A percentile compares a stretch with the other conserved stretches of the same genome.
phyloP scores from a whole-genome alignment of 2,329 filamentous ascomycete species.

The Onygenales sp. region DNA sequence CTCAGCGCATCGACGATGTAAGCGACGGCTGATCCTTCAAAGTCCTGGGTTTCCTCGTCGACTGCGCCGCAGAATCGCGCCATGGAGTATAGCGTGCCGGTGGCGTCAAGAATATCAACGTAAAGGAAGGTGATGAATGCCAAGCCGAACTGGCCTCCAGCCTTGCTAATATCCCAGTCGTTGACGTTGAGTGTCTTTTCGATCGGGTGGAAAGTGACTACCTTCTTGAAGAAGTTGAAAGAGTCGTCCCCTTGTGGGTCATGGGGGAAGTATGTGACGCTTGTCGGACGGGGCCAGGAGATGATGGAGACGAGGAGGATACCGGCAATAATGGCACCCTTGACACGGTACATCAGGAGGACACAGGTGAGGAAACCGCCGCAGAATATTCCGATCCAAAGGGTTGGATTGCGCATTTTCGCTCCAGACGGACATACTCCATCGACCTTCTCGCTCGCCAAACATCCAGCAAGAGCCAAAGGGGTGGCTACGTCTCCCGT shows the following conservation, averaged over 20 bases:
- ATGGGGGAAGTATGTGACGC: conserved; percentile 74
- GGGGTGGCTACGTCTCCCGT: conserved; percentile 61
- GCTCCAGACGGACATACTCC: conserved; percentile 54
- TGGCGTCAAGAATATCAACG: conserved; percentile 80
- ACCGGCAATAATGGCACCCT: conserved; percentile 75
- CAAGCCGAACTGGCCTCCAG: conserved; percentile 68
- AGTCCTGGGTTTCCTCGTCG: conserved; percentile 74
- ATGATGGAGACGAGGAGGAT: conserved; percentile 79
- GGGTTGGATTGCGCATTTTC: conserved; percentile 73
- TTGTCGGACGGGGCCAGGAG: conserved; percentile 71
- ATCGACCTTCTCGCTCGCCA: conserved; percentile 32
- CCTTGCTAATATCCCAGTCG: conserved; percentile 59
- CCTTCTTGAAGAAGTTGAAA: conserved; percentile 82
- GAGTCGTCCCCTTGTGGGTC: conserved; percentile 56
- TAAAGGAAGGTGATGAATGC: conserved; percentile 85
- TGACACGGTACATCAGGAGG: conserved; percentile 76
- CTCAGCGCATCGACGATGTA: conserved; percentile 75
- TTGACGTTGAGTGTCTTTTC: conserved; percentile 58
- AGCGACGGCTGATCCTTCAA: conserved; percentile 73
- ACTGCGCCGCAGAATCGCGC: conserved; percentile 72
- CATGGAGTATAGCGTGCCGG: conserved; percentile 83
- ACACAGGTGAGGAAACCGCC: conserved; percentile 71
- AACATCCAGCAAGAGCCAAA: conserved; percentile 66
- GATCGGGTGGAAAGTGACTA: conserved; percentile 77
- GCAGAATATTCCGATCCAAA: conserved; percentile 86